These are phyloP conservation scores for Apiospora koreana DNA, from an alignment of 2,329 filamentous ascomycete genomes.

Conservation along the genomic window DNA sequence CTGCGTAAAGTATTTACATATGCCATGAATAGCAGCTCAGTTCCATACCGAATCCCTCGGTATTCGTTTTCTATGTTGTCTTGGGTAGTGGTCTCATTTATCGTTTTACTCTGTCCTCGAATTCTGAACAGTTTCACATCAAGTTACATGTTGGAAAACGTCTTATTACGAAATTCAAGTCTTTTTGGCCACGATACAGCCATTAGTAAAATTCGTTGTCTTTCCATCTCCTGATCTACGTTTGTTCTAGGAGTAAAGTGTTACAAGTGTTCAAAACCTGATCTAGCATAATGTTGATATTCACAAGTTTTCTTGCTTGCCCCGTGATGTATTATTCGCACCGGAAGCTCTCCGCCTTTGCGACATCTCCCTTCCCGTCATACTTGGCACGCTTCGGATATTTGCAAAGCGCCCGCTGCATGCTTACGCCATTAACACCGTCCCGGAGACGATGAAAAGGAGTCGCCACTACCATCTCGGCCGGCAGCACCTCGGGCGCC, in stretches of 20 bases:
- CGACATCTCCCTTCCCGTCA: neutral
- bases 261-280: no score
- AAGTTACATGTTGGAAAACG: no score
- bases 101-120: no score
- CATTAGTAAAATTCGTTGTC: no score
- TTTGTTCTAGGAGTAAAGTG: no score
- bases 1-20: neutral
- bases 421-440: neutral
- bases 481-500: neutral
- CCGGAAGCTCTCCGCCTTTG: neutral
- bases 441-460: neutral
- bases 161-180: no score
- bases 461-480: neutral
- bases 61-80: neutral
- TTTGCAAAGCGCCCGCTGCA: neutral
- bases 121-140: no score
- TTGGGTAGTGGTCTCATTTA: no score
- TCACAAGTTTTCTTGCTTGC: no score
- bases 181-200: no score
- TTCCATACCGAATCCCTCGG: neutral
- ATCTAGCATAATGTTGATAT: no score
- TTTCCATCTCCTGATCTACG: no score
- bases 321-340: neutral
- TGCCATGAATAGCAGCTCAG: neutral
- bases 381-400: slow-evolving; percentile 1